These are phyloP conservation scores for Apiotrichum brassicae DNA, from an alignment of 1,284 basidiomycete genomes.

Conservation along the genomic window DNA sequence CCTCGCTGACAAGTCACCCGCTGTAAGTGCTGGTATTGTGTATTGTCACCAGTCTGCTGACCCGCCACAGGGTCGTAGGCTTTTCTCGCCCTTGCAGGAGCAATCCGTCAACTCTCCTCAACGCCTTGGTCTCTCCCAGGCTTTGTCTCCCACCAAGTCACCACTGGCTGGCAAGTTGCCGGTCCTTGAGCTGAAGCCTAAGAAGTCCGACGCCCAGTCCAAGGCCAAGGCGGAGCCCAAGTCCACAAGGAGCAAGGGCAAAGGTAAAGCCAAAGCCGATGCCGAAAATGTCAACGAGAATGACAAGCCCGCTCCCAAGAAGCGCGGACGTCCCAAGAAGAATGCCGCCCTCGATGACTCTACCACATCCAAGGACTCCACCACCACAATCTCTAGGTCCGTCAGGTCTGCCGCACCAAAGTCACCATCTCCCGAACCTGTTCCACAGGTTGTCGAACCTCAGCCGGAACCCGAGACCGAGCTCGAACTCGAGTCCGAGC, in stretches of 20 bases:
- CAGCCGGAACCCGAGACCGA: conserved; percentile 1
- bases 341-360: background rate
- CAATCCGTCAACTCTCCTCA: conserved; percentile 25
- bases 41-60: background rate
- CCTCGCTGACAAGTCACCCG: conserved; percentile 17
- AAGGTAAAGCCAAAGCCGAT: conserved; percentile 7
- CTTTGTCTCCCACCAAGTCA: conserved; percentile 7
- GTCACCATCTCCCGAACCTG: conserved; percentile 1
- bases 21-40: conserved; percentile 15
- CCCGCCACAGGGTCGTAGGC: conserved; percentile 18
- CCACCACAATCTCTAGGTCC: background rate
- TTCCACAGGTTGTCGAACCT: background rate
- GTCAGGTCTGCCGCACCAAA: conserved; percentile 1
- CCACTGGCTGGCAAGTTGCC: conserved; percentile 6
- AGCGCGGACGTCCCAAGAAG: conserved; percentile 17
- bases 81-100: conserved; percentile 33
- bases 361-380: background rate
- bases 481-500: background rate
- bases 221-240: conserved; percentile 16
- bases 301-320: conserved; percentile 5
- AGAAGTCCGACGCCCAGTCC: conserved; percentile 3
- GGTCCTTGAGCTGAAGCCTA: conserved; percentile 4
- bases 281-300: background rate
- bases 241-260: conserved; percentile 10
- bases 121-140: background rate